Evolutionary conservation across 2,329 filamentous ascomycete species (phyloP), one percentile per base, ranked within the genome.

Genomic region (Verticillium albo-atrum): DNA sequence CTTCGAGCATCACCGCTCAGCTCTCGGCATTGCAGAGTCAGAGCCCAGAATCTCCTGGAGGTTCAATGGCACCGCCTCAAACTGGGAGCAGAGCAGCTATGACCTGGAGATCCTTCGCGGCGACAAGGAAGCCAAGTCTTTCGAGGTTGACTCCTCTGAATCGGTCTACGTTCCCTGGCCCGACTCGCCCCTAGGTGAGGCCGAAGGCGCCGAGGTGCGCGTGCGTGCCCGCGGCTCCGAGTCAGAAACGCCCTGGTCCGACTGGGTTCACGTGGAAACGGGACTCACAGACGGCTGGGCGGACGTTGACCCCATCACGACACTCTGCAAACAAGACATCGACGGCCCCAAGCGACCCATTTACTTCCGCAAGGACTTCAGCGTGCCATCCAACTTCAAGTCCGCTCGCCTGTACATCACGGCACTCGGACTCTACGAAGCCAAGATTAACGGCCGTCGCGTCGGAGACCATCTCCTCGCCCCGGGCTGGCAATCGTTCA

Each of bases 401-500:
- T 72, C 70, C 0, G 79, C 79, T 0, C 71, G 79, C 1, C 67
- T 82, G 1, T 82, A 82, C 58, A 77, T 81, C 51, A 81, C 79
- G 0, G 73, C 74, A 0, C 66, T 77, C 2, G 80, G 81, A 0
- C 54, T 82, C 0, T 83, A 80, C 56, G 72, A 77, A 50, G 77
- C 75, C 0, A 73, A 74, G 34, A 77, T 84, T 61, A 83, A 84
- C 59, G 80, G 77, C 0, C 61, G 69, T 0, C 67, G 68, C 5
- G 74, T 82, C 1, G 75, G 76, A 0, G 73, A 76, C 35, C 59
- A 68, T 6, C 71, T 75, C 1, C 68, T 83, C 34, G 77, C 81
- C 25, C 82, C 82, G 0, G 82, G 82, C 0, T 85, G 81, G 79
- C 78, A 79, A 52, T 77, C 76, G 1, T 86, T 85, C 63, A 70